Evolutionary conservation across 2,329 filamentous ascomycete species (phyloP), one percentile per base, ranked within the genome.

Genomic region (Dactylella cylindrospora): DNA sequence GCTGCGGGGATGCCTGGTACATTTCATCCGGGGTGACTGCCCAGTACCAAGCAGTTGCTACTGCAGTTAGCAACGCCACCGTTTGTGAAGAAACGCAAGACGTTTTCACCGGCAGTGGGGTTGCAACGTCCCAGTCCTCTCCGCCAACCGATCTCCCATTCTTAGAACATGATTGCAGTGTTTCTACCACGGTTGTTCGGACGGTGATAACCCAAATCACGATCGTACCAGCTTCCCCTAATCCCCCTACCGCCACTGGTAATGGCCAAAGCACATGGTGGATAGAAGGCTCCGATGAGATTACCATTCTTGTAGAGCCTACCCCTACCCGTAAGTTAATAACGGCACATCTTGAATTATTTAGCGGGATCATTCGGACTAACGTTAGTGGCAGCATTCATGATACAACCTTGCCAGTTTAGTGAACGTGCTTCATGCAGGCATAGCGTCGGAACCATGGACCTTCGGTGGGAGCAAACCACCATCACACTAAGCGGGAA

Each of bases 181-280:
- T 62, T 22, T 62, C 55, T 9, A 53, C 55, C 9, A 54, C 55
- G 1, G 25, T 62, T 12, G 29, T 49, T n/a, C 53, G 43, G 19
- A 47, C 41, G 1, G 20, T 62, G 5, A 39, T 53, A 5, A 62
- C 55, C 1, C 41, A 45, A 25, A 29, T 62, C 6, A 51, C 47
- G 1, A 20, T 62, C 9, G 19, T 53, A 10, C 32, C 41, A 8
- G 55, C 55, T 3, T 23, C 32, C 13, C 47, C 46, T 19, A 62
- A 62, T 13, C 55, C 55, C 3, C 55, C 55, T 9, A 62, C 55
- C 2, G 55, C 31, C 9, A 62, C 55, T 1, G 49, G 20, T 4
- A 28, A 51, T 23, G 55, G 55, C 12, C 55, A 62, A 31, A 62
- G 43, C 13, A 62, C 55, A 7, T 62, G 55, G 55, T 62, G 55